Conservation (phyloP, 1,284 basidiomycete species). For the Sporisorium exsertum region DNA sequence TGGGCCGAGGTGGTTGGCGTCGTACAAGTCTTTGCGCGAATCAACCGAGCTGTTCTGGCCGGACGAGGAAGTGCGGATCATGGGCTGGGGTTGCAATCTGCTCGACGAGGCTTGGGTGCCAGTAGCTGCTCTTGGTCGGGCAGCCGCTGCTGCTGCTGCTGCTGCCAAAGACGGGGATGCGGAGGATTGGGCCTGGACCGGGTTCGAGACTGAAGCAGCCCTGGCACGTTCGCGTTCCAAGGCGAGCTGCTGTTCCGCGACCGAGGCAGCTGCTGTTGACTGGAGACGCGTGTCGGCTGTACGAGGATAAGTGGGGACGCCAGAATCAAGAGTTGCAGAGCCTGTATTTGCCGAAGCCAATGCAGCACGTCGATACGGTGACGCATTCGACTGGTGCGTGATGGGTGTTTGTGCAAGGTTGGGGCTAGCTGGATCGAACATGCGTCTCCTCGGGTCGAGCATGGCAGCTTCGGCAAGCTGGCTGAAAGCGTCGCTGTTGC, state of each 20-base stretch:
- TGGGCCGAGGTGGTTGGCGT: constrained; percentile 81
- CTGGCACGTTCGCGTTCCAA: constrained; percentile 32
- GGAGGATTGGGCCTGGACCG: constrained; percentile 7
- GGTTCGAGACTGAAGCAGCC: constrained; percentile 36
- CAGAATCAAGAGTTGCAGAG: constrained; percentile 1
- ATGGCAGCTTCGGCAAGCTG: constrained; percentile 62
- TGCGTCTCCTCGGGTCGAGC: constrained; percentile 32
- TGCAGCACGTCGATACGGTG: constrained; percentile 16
- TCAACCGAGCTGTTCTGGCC: constrained; percentile 29
- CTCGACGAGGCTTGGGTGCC: constrained; percentile 26
- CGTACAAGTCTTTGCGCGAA: constrained; percentile 27
- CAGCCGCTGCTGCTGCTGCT: constrained; percentile 17
- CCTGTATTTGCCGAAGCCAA: constrained; percentile 2
- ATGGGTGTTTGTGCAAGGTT: constrained; percentile 14
- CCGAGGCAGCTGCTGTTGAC: not conserved
- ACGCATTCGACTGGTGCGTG: constrained; percentile 6
- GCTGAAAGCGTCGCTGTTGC: constrained; percentile 57
- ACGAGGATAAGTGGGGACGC: constrained; percentile 7
- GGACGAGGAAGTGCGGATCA: constrained; percentile 24
- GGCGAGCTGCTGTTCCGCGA: constrained; percentile 25
- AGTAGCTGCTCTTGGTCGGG: constrained; percentile 50
- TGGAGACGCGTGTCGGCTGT: constrained; percentile 7
- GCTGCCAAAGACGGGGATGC: constrained; percentile 22
- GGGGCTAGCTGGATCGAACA: constrained; percentile 25
- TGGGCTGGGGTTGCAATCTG: constrained; percentile 20